Evolutionary conservation across 345 rosid genomes (phyloP).

Genomic region (Lepidium sativum): DNA sequence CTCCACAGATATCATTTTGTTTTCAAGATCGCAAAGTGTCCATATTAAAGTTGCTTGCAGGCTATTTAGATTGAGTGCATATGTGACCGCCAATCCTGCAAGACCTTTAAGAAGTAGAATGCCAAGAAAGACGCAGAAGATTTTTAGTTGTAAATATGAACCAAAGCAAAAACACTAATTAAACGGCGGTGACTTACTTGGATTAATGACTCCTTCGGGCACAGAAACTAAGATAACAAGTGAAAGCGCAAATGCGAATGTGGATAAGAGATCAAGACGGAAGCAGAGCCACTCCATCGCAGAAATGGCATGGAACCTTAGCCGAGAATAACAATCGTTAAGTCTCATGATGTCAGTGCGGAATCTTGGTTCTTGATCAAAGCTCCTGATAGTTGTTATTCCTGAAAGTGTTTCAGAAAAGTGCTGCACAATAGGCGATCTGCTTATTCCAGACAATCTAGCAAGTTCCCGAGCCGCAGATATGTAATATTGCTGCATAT

Average conservation of each 20-base stretch:
- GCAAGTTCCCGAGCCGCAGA: conserved; percentile 84
- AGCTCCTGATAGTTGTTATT: conserved; percentile 64
- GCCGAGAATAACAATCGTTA: conserved; percentile 30
- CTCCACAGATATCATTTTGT: conserved; percentile 79
- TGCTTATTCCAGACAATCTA: conserved; percentile 67
- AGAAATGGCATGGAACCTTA: conserved; percentile 59
- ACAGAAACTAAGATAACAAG: conserved; percentile 61
- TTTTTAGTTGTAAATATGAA: conserved; percentile 1
- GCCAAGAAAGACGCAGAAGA: neutral
- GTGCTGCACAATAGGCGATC: conserved; percentile 78
- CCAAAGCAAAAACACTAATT: neutral
- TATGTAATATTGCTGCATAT: conserved; percentile 67
- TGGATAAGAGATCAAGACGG: conserved; percentile 75
- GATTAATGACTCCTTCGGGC: conserved; percentile 57
- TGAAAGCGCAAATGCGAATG: conserved; percentile 68
- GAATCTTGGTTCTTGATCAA: conserved; percentile 61
- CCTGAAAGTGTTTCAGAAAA: conserved; percentile 79
- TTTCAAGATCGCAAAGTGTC: conserved; percentile 60
- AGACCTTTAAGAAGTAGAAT: conserved; percentile 34
- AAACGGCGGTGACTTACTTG: conserved; percentile 40
- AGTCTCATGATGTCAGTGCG: conserved; percentile 34
- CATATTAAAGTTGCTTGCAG: conserved; percentile 62
- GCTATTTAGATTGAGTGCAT: conserved; percentile 67
- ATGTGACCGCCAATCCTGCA: conserved; percentile 80
- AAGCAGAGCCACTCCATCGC: conserved; percentile 86